These are phyloP conservation scores for Xylaria sp. DNA, from an alignment of 2,329 filamentous ascomycete genomes.

Conservation along the genomic window DNA sequence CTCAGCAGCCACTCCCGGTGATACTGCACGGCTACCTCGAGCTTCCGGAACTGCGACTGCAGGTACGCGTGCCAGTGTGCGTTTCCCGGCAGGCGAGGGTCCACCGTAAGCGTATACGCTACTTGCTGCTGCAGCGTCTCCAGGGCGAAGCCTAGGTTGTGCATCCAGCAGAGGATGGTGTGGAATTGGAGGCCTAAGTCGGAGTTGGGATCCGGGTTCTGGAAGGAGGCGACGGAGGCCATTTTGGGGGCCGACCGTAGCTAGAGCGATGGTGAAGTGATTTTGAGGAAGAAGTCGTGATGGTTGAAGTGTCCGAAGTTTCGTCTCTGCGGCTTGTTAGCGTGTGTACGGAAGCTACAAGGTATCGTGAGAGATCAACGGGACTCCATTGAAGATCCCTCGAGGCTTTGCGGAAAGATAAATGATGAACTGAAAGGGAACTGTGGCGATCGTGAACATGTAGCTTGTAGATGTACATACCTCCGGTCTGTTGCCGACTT, in stretches of 20 bases:
- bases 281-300: too few species aligned
- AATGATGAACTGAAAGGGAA: too few species aligned
- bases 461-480: too few species aligned
- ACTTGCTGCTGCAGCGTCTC: background rate
- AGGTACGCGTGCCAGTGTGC: background rate
- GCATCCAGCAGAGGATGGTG: background rate
- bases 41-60: background rate
- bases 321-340: too few species aligned
- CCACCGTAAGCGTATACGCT: background rate
- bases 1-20: background rate
- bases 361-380: too few species aligned
- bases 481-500: background rate
- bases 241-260: too few species aligned
- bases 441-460: too few species aligned
- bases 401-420: too few species aligned
- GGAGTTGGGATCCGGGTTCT: background rate
- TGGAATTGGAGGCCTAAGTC: background rate
- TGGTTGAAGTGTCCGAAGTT: too few species aligned
- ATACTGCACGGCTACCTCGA: background rate
- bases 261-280: too few species aligned
- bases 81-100: background rate
- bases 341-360: too few species aligned
- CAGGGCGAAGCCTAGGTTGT: background rate
- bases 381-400: too few species aligned
- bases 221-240: background rate